phyloP scores from a whole-genome alignment of 1,284 basidiomycete genomes.

The Ganoderma multipileum region DNA sequence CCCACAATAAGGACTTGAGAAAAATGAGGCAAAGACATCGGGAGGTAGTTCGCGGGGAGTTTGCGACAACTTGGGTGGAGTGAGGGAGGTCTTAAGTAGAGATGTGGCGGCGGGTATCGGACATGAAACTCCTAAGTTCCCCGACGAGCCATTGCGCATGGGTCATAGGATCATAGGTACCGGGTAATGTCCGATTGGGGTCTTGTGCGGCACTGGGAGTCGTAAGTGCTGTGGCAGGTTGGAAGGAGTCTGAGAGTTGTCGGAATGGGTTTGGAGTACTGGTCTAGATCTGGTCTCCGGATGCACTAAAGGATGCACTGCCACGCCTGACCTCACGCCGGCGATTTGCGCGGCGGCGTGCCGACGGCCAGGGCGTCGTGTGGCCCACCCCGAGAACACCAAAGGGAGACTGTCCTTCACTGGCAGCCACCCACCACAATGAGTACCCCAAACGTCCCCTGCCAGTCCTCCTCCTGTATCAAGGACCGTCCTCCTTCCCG shows the following conservation, averaged over 20 bases:
- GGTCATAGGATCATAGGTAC: not conserved
- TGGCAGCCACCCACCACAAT: constrained; percentile 27
- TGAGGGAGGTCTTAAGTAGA: not conserved
- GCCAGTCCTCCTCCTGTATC: constrained; percentile 73
- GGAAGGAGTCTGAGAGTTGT: not conserved
- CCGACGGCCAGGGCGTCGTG: no score
- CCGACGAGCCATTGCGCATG: not conserved
- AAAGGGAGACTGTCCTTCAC: not conserved
- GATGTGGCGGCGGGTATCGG: not conserved
- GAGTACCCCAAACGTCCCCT: constrained; percentile 48
- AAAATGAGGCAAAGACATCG: constrained; percentile 40
- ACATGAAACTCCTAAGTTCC: not conserved
- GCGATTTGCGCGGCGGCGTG: not conserved
- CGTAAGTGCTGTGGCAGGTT: not conserved
- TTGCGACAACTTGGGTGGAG: not conserved
- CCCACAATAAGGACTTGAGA: constrained; percentile 54
- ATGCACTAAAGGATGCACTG: not conserved
- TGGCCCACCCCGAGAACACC: no score
- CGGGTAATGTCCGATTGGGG: not conserved
- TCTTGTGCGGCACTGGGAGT: not conserved
- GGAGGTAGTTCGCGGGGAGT: not conserved
- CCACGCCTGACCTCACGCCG: not conserved
- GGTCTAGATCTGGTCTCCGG: no score
- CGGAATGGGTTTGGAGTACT: no score
- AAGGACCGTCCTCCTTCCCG: constrained; percentile 80